Base-by-base conservation (phyloP, 208 protist genomes). In the Acanthamoeba rhysodes region DNA sequence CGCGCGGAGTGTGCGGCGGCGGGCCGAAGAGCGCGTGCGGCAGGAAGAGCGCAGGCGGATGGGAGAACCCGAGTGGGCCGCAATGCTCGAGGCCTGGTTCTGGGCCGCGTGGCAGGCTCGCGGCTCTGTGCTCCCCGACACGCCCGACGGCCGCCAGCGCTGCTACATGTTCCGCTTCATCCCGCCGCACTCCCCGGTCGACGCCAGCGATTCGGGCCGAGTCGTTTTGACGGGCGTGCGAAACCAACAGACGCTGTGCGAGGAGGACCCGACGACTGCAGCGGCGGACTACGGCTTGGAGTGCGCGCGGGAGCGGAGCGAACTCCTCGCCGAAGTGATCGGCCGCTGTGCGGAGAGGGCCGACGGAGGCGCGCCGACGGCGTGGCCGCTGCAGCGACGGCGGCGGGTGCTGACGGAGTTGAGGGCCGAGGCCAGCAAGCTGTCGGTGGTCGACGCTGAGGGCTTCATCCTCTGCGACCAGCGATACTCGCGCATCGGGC, bases 131-230 rank as follows among this genome's bases (percentile, higher is more conserved):
- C 57, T 62, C 18, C 57, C 57, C 57, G 57, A 62, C 57, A 24
- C 18, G 18, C 57, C 57, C 10, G 57, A 14, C 57, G 57, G 18
- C 57, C 57, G 57, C 18, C 57, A 24, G 18, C 68, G 68, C 24
- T 41, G 29, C 68, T 76, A 34, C 68, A 76, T 76, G 68, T 76
- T 76, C 32, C 68, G 68, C 24, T 76, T 76, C 68, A 37, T 14
- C 18, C 57, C 68, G 68, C 68, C 68, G n/a, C 29, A 22, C 20
- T 14, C 32, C 9, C 68, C 14, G 12, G 68, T 37, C 37, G 29
- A 76, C 12, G 32, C 9, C 29, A 32, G n/a, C 20, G 24, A 10
- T 5, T 14, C 12, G 29, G 24, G 24, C 68, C 68, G 68, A 22
- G 32, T 76, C 3, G 14, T 76, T 4, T 32, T 76, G 24, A 76